Conservation (phyloP, 345 rosid genomes). For the Eucalyptus erythrocorys region DNA sequence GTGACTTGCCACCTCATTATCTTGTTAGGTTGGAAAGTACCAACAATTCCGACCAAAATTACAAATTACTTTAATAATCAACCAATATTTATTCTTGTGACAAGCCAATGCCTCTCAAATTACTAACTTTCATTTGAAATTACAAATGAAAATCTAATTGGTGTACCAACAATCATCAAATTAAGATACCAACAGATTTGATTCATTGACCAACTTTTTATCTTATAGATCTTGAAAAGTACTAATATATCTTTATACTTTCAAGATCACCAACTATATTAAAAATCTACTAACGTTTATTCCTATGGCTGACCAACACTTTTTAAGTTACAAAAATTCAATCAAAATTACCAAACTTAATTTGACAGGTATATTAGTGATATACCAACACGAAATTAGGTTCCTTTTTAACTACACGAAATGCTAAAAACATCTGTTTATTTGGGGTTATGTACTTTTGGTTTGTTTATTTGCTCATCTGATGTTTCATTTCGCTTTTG, state of each 20-base stretch:
- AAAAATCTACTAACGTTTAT: not conserved
- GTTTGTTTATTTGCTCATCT: accelerated
- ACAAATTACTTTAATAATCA: not conserved
- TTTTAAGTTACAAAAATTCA: not conserved
- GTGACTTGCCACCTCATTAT: not conserved
- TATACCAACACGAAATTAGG: accelerated
- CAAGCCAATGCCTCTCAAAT: not conserved
- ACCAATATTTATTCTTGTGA: not conserved
- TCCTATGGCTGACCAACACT: accelerated
- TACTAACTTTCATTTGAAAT: not conserved
- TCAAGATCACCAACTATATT: not conserved
- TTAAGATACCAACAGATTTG: too few species aligned
- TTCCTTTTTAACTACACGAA: accelerated
- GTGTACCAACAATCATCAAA: not conserved
- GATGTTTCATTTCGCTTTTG: not conserved
- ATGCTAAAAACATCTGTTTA: accelerated
- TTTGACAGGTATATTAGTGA: not conserved
- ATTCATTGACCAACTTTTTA: accelerated
- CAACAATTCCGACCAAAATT: too few species aligned
- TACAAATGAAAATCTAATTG: not conserved
- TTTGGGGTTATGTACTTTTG: not conserved
- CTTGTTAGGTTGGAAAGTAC: not conserved
- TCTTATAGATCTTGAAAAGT: too few species aligned
- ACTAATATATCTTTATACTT: accelerated
- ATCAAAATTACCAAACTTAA: not conserved